Percentiles rank a stretch among this genome's conserved stretches.
These are phyloP conservation scores for Colletotrichum gigasporum DNA, from an alignment of 2,329 filamentous ascomycete species.

Conservation along the genomic window DNA sequence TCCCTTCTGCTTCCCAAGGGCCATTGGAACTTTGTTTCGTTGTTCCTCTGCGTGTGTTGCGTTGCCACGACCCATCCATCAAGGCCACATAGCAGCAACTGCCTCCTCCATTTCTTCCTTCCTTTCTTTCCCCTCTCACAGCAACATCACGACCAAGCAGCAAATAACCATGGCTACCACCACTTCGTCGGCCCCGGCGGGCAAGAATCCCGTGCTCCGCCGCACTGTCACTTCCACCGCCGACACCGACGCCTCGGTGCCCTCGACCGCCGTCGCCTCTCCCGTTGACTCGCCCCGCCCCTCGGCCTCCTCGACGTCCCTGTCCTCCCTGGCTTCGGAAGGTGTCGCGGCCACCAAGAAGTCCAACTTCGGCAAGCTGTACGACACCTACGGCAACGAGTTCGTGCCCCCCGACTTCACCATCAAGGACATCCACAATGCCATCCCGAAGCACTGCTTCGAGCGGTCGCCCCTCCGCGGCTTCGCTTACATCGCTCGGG, in stretches of 20 bases:
- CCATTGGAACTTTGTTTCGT: conserved; percentile 24
- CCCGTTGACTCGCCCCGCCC: conserved; percentile 67
- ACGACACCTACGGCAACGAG: conserved; percentile 94
- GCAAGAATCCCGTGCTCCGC: conserved; percentile 55
- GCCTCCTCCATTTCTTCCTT: too few species aligned
- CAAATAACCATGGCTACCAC: conserved; percentile 55
- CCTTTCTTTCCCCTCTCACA: not conserved
- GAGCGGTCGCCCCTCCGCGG: conserved; percentile 82
- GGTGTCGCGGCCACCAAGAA: conserved; percentile 61
- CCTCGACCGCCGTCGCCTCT: conserved; percentile 66
- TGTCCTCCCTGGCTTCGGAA: conserved; percentile 86
- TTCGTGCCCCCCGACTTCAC: conserved; percentile 95
- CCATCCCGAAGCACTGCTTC: conserved; percentile 98
- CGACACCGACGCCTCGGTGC: conserved; percentile 56
- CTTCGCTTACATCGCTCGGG: conserved; percentile 85
- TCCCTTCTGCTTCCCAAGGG: conserved; percentile 18
- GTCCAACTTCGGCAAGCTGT: conserved; percentile 68
- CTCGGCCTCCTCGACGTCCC: conserved; percentile 85
- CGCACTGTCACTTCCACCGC: conserved; percentile 54
- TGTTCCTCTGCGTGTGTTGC: conserved; percentile 20
- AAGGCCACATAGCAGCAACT: not conserved
- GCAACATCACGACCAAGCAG: conserved; percentile 20
- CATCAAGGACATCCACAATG: conserved; percentile 96
- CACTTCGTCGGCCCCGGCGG: conserved; percentile 51
- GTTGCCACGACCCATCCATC: conserved; percentile 11